Conservation (phyloP, 2,329 filamentous ascomycete genomes). For the Fusarium sp. region DNA sequence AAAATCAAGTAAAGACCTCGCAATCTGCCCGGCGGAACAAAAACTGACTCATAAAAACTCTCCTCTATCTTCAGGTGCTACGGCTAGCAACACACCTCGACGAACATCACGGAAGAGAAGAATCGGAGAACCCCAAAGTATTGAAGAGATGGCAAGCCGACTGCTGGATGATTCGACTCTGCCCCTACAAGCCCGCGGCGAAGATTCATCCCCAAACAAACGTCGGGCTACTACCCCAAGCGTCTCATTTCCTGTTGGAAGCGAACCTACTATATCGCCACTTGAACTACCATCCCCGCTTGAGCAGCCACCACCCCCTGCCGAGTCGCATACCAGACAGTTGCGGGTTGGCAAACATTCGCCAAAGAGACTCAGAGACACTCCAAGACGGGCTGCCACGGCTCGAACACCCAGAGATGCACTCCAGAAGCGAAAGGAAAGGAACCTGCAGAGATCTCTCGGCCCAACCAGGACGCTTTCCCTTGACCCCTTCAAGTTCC, state of each 20-base stretch:
- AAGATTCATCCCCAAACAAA: constrained; percentile 15
- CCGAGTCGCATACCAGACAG: constrained; percentile 3
- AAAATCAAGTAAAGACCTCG: constrained; percentile 32
- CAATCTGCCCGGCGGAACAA: not conserved
- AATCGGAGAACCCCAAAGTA: constrained; percentile 11
- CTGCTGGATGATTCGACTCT: constrained; percentile 43
- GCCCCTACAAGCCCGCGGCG: constrained; percentile 8
- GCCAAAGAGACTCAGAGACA: constrained; percentile 5
- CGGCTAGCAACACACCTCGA: constrained; percentile 7
- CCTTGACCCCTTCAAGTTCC: constrained; percentile 37
- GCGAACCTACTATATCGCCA: constrained; percentile 13
- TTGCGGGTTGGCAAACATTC: constrained; percentile 25
- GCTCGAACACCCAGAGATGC: constrained; percentile 18
- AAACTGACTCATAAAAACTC: constrained; percentile 11
- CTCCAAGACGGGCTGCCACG: constrained; percentile 28
- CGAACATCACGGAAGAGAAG: constrained; percentile 23
- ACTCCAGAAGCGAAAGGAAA: constrained; percentile 25
- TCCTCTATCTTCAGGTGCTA: not conserved
- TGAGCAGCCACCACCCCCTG: not conserved
- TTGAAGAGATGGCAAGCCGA: constrained; percentile 48
- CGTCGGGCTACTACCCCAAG: constrained; percentile 8
- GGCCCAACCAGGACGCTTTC: constrained; percentile 20
- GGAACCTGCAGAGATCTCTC: constrained; percentile 27
- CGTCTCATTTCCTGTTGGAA: not conserved
- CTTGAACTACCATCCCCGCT: constrained; percentile 20